phyloP scores from a whole-genome alignment of 73 alveolate species.

The Paramecium primaurelia region DNA sequence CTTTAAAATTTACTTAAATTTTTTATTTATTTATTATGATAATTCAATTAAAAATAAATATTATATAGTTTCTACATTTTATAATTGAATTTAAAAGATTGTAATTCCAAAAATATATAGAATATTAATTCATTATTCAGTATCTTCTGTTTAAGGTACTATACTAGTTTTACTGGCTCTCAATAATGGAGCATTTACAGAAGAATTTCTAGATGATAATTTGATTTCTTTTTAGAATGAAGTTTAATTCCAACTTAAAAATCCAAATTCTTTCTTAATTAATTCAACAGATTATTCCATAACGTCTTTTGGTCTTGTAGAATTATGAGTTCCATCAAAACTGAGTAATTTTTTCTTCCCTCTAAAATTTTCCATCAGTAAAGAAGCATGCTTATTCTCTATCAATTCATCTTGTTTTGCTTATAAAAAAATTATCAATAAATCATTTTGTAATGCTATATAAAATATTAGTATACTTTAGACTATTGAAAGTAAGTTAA shows the following conservation, averaged over 20 bases:
- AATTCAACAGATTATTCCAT: neutral
- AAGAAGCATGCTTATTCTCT: neutral
- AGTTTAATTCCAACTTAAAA: neutral
- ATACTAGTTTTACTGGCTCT: neutral
- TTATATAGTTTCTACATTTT: too few species aligned
- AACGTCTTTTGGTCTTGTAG: neutral
- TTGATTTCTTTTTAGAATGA: neutral
- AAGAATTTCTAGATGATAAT: neutral
- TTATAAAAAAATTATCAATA: too few species aligned
- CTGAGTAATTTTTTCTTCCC: neutral
- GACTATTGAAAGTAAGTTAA: neutral
- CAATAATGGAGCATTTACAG: neutral
- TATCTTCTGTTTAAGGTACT: neutral
- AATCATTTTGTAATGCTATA: neutral
- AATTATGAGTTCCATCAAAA: neutral
- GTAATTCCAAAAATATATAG: neutral
- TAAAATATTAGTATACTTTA: neutral
- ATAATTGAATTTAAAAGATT: too few species aligned
- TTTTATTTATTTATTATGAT: too few species aligned
- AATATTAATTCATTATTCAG: neutral
- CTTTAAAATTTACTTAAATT: too few species aligned
- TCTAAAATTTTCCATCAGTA: neutral
- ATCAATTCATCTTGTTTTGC: neutral
- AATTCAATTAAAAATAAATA: too few species aligned
- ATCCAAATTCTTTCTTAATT: neutral